phyloP scores from a whole-genome alignment of 352 stramenopile species.

The Phytophthora citrophthora region DNA sequence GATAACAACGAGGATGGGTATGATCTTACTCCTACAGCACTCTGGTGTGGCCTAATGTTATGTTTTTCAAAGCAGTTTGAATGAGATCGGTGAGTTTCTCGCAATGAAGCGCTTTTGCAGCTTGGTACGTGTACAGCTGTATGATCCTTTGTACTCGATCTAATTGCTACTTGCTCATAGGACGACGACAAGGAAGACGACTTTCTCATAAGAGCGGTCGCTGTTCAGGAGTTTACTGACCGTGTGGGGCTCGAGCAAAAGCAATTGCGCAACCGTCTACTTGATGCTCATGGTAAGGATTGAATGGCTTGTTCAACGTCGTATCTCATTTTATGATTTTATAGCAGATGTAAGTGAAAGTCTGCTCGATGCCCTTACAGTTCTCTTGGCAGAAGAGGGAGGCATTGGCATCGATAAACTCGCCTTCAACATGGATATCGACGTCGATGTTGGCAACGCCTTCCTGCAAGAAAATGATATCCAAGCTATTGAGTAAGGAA shows the following conservation, averaged over 20 bases:
- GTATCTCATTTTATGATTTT: constrained; percentile 18
- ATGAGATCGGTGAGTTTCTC: constrained; percentile 27
- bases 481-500: constrained; percentile 19
- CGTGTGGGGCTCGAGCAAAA: constrained; percentile 32
- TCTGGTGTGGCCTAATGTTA: not conserved
- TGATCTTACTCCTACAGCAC: constrained; percentile 6
- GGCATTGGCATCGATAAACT: constrained; percentile 52
- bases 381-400: constrained; percentile 49
- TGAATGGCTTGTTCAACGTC: not conserved
- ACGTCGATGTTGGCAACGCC: constrained; percentile 28
- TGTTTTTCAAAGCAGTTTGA: constrained; percentile 6
- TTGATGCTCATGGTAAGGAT: constrained; percentile 42
- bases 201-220: constrained; percentile 23
- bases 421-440: constrained; percentile 33
- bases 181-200: constrained; percentile 41
- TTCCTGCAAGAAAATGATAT: constrained; percentile 29
- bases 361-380: constrained; percentile 50
- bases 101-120: constrained; percentile 26
- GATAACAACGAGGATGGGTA: constrained; percentile 29
- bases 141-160: not conserved
- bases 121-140: constrained; percentile 14
- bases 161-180: constrained; percentile 13
- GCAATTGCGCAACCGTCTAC: constrained; percentile 33
- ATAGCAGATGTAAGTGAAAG: constrained; percentile 48
- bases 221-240: constrained; percentile 35